Conservation (phyloP, 345 rosid genomes). For the Populus euphratica region DNA sequence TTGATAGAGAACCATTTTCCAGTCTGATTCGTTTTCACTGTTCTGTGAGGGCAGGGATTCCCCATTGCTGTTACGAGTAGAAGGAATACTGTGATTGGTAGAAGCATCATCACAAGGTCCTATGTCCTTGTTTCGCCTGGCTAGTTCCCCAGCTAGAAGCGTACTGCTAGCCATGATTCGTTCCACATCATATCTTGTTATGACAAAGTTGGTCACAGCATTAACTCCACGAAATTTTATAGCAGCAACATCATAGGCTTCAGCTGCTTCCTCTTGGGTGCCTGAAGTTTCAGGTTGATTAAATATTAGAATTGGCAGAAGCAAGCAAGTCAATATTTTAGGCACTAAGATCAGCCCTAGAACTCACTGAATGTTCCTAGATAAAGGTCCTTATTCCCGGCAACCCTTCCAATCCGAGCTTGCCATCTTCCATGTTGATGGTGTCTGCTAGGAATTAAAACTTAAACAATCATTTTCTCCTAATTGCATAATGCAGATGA, state of each 20-base stretch:
- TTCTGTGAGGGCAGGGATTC: conserved; percentile 21
- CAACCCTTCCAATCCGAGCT: conserved; percentile 97
- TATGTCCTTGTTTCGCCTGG: conserved; percentile 55
- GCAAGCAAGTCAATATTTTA: background rate
- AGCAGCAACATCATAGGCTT: conserved; percentile 92
- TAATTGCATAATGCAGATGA: no score
- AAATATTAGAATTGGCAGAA: background rate
- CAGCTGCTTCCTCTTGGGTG: conserved; percentile 97
- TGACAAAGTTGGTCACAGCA: conserved; percentile 94
- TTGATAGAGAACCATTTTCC: conserved; percentile 39
- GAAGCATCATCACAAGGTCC: conserved; percentile 20
- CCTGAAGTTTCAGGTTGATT: conserved; percentile 35
- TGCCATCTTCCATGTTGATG: conserved; percentile 99
- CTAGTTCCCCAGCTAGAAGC: conserved; percentile 75
- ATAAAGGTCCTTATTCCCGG: conserved; percentile 96
- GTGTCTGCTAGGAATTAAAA: conserved; percentile 39
- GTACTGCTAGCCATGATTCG: conserved; percentile 80
- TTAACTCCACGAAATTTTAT: conserved; percentile 86
- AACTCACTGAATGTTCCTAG: conserved; percentile 89
- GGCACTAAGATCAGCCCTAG: background rate
- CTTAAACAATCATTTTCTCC: background rate
- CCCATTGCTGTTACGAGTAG: conserved; percentile 17
- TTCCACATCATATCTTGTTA: conserved; percentile 74
- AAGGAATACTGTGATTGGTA: conserved; percentile 9
- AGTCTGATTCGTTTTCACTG: conserved; percentile 25